These are phyloP conservation scores for Exophiala mesophila DNA, from an alignment of 2,329 filamentous ascomycete species.

Conservation along the genomic window DNA sequence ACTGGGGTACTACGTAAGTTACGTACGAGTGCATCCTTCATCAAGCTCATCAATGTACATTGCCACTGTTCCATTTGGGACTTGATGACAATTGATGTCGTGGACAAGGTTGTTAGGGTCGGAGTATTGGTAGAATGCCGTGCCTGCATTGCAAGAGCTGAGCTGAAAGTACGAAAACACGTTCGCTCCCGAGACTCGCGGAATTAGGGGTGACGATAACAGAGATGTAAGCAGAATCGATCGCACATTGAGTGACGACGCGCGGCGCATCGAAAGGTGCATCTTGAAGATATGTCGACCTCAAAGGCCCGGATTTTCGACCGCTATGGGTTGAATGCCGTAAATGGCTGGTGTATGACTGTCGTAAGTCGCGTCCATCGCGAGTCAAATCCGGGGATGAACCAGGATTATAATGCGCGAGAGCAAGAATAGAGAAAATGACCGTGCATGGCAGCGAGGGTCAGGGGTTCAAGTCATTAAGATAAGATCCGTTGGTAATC, in stretches of 20 bases:
- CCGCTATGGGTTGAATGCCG: background rate
- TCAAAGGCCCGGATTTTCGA: background rate
- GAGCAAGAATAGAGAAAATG: background rate
- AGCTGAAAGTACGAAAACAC: constrained; percentile 17
- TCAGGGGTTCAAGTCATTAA: background rate
- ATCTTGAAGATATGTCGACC: background rate
- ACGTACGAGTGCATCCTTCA: constrained; percentile 16
- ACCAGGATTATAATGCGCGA: background rate
- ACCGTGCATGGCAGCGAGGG: background rate
- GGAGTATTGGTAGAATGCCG: constrained; percentile 11
- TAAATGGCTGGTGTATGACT: background rate
- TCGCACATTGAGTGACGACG: background rate
- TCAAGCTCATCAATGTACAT: constrained; percentile 16
- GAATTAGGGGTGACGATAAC: constrained; percentile 1
- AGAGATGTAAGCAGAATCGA: background rate
- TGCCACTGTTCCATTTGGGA: constrained; percentile 15
- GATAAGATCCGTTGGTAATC: background rate
- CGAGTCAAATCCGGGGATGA: background rate
- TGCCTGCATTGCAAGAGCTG: constrained; percentile 20
- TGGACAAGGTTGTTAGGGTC: constrained; percentile 4
- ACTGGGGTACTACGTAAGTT: no score
- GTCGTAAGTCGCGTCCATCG: background rate
- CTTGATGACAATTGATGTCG: constrained; percentile 16
- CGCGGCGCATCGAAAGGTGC: background rate
- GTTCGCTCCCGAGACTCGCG: constrained; percentile 1